Percentiles rank a stretch among this genome's conserved stretches.
Evolutionary conservation across 2,329 filamentous ascomycete species (phyloP).

Genomic region (Sporothrix variecibatus): DNA sequence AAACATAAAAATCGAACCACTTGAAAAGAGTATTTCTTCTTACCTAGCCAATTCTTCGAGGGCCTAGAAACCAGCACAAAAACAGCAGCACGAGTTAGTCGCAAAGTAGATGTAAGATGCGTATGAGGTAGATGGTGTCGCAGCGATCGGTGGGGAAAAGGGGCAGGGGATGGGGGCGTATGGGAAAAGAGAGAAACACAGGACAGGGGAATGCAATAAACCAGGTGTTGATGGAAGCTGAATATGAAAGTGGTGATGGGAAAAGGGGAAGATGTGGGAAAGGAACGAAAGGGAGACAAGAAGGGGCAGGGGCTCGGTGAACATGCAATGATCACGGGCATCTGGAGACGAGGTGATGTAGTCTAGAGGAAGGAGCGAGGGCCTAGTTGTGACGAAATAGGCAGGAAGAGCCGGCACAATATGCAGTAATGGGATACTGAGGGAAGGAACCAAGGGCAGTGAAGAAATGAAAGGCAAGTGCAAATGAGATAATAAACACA

Average conservation of each 20-base stretch:
- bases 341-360: background rate
- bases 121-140: background rate
- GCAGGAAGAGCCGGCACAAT: background rate
- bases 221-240: background rate
- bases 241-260: background rate
- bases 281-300: background rate
- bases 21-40: background rate
- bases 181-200: background rate
- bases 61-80: slow-evolving; percentile 26
- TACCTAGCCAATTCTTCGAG: slow-evolving; percentile 29
- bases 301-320: background rate
- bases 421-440: background rate
- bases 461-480: background rate
- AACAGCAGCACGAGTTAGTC: slow-evolving; percentile 17
- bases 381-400: background rate
- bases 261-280: background rate
- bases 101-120: background rate
- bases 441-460: background rate
- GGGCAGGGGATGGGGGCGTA: background rate
- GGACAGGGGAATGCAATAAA: background rate
- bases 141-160: background rate
- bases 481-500: background rate
- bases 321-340: background rate
- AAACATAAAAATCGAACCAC: background rate
- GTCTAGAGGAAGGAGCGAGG: background rate